Conservation (phyloP, 106 monocot genomes). For the Cymbidium sinense region DNA sequence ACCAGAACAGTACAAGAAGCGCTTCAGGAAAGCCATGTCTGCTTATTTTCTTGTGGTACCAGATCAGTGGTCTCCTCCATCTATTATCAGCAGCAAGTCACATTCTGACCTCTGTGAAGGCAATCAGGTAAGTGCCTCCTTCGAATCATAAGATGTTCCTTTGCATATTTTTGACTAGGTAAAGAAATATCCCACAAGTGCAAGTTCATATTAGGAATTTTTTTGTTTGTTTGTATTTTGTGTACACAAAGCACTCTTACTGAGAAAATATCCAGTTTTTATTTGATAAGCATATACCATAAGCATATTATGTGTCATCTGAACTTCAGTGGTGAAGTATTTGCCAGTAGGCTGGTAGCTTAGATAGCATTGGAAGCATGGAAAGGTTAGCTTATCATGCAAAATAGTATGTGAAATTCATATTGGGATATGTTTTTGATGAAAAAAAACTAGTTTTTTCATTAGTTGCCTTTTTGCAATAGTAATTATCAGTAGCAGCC, state of each 20-base stretch:
- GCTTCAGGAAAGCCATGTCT: conserved; percentile 90
- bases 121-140: conserved; percentile 11
- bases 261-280: background rate
- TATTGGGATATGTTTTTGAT: background rate
- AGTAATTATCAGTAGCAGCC: too few species aligned
- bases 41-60: conserved; percentile 85
- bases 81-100: conserved; percentile 26
- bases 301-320: background rate
- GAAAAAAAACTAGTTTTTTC: background rate
- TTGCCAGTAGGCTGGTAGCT: background rate
- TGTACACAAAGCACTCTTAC: background rate
- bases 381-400: background rate
- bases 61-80: conserved; percentile 66
- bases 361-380: background rate
- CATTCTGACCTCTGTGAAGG: conserved; percentile 32
- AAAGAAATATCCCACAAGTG: background rate
- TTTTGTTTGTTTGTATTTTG: background rate
- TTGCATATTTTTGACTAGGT: conserved; percentile 10
- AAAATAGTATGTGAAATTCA: background rate
- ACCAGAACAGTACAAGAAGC: conserved; percentile 77
- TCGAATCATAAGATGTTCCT: conserved; percentile 16
- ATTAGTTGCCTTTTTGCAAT: background rate
- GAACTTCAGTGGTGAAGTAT: background rate
- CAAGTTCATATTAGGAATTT: background rate
- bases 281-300: background rate